phyloP scores from a whole-genome alignment of 2,329 filamentous ascomycete species.

The Colletotrichum salicis region DNA sequence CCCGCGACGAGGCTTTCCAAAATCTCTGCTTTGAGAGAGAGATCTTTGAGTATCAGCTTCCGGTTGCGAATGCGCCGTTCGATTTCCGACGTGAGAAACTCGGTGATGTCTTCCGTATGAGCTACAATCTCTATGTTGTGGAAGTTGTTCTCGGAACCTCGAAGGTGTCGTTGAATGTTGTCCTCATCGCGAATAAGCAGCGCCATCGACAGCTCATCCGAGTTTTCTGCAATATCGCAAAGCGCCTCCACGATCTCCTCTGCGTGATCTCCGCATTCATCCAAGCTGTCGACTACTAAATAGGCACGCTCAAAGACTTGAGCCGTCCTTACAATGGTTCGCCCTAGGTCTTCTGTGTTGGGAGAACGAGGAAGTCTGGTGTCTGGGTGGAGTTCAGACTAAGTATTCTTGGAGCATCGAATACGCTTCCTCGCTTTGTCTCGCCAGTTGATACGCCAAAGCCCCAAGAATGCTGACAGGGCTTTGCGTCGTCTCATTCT shows the following conservation, averaged over 20 bases:
- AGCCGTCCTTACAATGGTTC: neutral
- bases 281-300: neutral
- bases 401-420: neutral
- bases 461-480: neutral
- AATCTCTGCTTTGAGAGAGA: neutral
- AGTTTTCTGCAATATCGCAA: neutral
- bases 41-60: neutral
- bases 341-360: neutral
- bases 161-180: neutral
- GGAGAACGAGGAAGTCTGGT: neutral
- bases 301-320: neutral
- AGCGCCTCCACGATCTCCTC: neutral
- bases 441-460: neutral
- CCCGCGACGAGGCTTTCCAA: neutral
- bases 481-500: neutral
- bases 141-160: neutral
- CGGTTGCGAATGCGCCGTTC: neutral
- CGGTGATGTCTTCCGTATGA: neutral
- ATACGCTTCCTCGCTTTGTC: constrained; percentile 10
- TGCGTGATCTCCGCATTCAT: neutral
- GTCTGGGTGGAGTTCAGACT: accelerated
- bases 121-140: neutral
- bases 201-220: neutral
- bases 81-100: constrained; percentile 15
- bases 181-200: constrained; percentile 12